A percentile compares a stretch with the other conserved stretches of the same genome.
phyloP scores from a whole-genome alignment of 1,139 yeast species.

The Sugiyamaella grinbergsii region DNA sequence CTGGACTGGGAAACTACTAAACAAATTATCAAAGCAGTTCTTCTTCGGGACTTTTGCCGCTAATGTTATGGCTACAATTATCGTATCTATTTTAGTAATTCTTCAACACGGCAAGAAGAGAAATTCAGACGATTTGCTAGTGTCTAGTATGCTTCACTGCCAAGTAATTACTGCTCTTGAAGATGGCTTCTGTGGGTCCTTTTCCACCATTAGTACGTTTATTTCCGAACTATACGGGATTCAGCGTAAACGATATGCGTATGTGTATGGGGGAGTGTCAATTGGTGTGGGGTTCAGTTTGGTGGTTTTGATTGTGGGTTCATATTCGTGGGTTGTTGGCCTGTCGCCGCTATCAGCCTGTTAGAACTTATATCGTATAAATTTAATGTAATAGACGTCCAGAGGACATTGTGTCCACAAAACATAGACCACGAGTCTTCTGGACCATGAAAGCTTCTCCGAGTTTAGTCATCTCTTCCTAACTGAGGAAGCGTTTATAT shows the following conservation, averaged over 20 bases:
- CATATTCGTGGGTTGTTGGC: constrained; percentile 53
- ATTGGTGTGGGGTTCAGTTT: constrained; percentile 43
- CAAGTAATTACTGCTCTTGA: constrained; percentile 59
- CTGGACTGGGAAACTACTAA: constrained; percentile 54
- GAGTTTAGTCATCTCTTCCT: too few species aligned
- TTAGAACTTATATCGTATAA: not conserved
- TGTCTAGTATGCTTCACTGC: constrained; percentile 47
- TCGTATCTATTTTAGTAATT: constrained; percentile 59
- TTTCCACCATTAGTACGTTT: constrained; percentile 79
- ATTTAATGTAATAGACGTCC: too few species aligned
- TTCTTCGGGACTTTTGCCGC: constrained; percentile 77
- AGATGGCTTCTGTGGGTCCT: constrained; percentile 75
- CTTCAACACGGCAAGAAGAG: constrained; percentile 50
- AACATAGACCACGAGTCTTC: too few species aligned
- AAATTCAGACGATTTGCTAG: constrained; percentile 34
- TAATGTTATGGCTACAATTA: constrained; percentile 59
- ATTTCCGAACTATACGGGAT: constrained; percentile 62
- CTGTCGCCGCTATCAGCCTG: constrained; percentile 31
- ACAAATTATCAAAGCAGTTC: constrained; percentile 46
- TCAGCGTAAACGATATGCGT: constrained; percentile 37
- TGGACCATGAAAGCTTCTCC: too few species aligned
- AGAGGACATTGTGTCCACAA: too few species aligned
- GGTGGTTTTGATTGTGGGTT: constrained; percentile 50
- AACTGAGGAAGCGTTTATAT: too few species aligned
- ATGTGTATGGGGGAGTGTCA: constrained; percentile 47